Base-by-base conservation (phyloP, 1,284 basidiomycete species). In the Amylostereum chailletii region DNA sequence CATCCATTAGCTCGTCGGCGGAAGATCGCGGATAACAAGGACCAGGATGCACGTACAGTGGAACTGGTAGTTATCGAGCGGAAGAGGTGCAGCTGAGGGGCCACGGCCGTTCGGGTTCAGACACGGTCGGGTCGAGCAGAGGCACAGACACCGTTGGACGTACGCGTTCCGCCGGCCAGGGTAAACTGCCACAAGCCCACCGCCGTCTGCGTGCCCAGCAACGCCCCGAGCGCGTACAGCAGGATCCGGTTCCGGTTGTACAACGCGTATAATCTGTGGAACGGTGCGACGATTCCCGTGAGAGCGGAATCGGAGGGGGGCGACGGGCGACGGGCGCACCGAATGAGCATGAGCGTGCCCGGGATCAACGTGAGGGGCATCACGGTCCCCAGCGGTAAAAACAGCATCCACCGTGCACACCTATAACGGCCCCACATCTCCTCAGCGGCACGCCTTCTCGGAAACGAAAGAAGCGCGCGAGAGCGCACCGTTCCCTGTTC, bases 171-270 rank as follows among this genome's bases (percentile, higher is more conserved):
- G 32, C 53, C 54, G 0, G 19, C 30, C 26, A 51, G 49, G 3
- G 54, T 55, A 26, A 53, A 56, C 40, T 55, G 46, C 55, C 55
- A 55, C 46, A 56, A 37, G 2, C 55, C 55, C 11, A 50, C 50
- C 26, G 45, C 30, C 1, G 49, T 51, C 27, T 56, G 55, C 10
- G 46, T 8, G 32, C 47, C 26, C 11, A 56, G 41, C 9, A 48
- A 45, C 3, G 51, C 27, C 26, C 42, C 42, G 9, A 56, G 48
- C 6, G 46, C 45, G 39, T 38, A 48, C 9, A 55, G 45, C 8
- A 56, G 39, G 30, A 55, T 9, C 34, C 40, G 49, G 43, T 46
- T 56, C 11, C 55, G 55, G 44, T 56, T 55, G 36, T 55, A 56
- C 38, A 56, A 41, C 32, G 55, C 55, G 27, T 55, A 56, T 19